Conservation (phyloP, 495 filamentous ascomycete species). For the Penicillium canariense region DNA sequence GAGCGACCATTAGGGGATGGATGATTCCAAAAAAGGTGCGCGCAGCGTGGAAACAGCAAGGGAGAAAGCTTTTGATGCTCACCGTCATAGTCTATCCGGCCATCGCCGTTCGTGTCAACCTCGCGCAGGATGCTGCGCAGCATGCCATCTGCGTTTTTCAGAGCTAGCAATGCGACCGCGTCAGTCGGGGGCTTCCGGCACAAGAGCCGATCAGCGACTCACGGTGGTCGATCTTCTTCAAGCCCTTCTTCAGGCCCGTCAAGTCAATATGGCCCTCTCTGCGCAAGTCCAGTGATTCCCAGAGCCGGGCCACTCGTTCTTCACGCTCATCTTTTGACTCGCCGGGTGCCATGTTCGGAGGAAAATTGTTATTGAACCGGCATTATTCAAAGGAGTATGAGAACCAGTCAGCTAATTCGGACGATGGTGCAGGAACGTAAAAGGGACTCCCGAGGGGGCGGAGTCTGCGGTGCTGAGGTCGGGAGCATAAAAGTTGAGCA, state of each 20-base stretch:
- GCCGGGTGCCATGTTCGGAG: conserved; percentile 45
- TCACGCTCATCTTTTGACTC: conserved; percentile 73
- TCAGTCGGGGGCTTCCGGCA: conserved; percentile 32
- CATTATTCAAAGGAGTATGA: conserved; percentile 35
- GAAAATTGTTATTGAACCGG: conserved; percentile 40
- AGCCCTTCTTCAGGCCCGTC: conserved; percentile 75
- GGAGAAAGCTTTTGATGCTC: conserved; percentile 30
- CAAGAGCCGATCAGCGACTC: conserved; percentile 40
- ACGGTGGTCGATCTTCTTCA: conserved; percentile 92
- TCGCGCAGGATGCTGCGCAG: conserved; percentile 72
- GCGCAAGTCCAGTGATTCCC: conserved; percentile 73
- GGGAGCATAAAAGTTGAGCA: conserved; percentile 8
- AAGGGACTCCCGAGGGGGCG: not conserved
- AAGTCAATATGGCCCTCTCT: conserved; percentile 77
- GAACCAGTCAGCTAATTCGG: conserved; percentile 2
- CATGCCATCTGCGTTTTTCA: conserved; percentile 92
- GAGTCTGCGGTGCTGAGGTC: not conserved
- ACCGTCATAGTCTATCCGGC: conserved; percentile 88
- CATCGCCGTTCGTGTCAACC: conserved; percentile 84
- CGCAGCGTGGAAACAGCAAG: conserved; percentile 2
- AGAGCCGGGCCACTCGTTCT: conserved; percentile 73
- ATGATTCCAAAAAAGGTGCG: conserved; percentile 1
- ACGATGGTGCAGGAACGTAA: not conserved
- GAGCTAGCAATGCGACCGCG: conserved; percentile 52
- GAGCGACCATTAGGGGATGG: conserved; percentile 20